These are phyloP conservation scores for Hypoxylon sp. DNA, from an alignment of 2,329 filamentous ascomycete genomes.

Conservation along the genomic window DNA sequence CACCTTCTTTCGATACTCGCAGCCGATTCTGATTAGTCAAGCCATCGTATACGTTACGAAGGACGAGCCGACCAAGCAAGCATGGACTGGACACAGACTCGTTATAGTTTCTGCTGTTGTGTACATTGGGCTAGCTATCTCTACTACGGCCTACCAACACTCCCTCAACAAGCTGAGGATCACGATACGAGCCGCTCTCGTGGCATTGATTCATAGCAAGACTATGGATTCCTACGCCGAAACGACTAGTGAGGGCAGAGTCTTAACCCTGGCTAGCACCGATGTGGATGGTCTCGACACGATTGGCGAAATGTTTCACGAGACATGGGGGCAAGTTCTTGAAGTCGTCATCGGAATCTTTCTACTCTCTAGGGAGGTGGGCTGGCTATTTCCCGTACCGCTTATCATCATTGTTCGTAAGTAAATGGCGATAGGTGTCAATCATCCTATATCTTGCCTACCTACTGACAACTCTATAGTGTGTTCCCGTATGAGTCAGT, in stretches of 20 bases:
- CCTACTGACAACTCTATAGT: slow-evolving; percentile 40
- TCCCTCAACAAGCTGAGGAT: slow-evolving; percentile 45
- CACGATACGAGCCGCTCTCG: slow-evolving; percentile 47
- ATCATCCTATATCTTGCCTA: neutral
- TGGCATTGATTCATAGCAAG: slow-evolving; percentile 49
- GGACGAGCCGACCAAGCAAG: slow-evolving; percentile 3
- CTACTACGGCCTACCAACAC: slow-evolving; percentile 45
- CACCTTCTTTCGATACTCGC: slow-evolving; percentile 51
- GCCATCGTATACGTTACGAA: slow-evolving; percentile 46
- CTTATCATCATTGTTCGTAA: slow-evolving; percentile 52
- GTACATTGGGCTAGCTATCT: slow-evolving; percentile 49
- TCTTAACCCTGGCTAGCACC: slow-evolving; percentile 51
- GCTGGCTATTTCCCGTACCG: slow-evolving; percentile 53
- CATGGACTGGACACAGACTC: slow-evolving; percentile 41
- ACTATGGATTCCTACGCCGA: slow-evolving; percentile 37
- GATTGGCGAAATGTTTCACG: slow-evolving; percentile 50
- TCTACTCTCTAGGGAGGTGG: slow-evolving; percentile 50
- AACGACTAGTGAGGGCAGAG: slow-evolving; percentile 45
- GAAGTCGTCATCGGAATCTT: slow-evolving; percentile 52
- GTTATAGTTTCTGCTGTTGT: slow-evolving; percentile 45
- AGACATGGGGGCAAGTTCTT: slow-evolving; percentile 52
- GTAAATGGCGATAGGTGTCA: slow-evolving; percentile 17
- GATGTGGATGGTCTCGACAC: slow-evolving; percentile 49
- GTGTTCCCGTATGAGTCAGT: slow-evolving; percentile 52
- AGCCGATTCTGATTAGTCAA: slow-evolving; percentile 51